These are phyloP conservation scores for Trichoderma sp. DNA, from an alignment of 2,329 filamentous ascomycete genomes.

Conservation along the genomic window DNA sequence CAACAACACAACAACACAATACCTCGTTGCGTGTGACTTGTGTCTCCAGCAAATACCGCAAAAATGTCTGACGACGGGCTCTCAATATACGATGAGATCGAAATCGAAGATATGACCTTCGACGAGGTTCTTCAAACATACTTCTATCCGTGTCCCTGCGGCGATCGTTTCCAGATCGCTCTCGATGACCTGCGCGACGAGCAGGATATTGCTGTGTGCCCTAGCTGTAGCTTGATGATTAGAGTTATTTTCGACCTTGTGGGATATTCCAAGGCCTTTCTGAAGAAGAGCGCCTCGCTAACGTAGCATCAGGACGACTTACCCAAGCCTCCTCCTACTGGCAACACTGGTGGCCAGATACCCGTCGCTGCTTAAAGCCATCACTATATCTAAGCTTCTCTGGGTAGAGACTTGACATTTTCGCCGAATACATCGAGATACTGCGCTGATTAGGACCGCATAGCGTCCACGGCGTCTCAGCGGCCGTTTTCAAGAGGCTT, in stretches of 20 bases:
- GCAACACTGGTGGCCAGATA: constrained; percentile 36
- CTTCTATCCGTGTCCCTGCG: constrained; percentile 95
- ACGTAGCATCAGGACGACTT: constrained; percentile 41
- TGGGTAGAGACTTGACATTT: not conserved
- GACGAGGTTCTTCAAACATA: constrained; percentile 82
- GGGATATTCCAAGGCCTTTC: constrained; percentile 32
- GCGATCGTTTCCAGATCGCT: constrained; percentile 90
- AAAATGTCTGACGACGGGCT: constrained; percentile 63
- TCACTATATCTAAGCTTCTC: not conserved
- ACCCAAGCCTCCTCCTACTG: constrained; percentile 39
- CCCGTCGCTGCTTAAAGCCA: constrained; percentile 41
- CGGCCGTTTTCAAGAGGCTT: not conserved
- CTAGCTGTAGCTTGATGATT: constrained; percentile 96
- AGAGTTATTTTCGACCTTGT: constrained; percentile 88
- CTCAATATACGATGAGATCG: constrained; percentile 93
- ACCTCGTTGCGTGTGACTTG: not conserved
- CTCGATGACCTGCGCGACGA: constrained; percentile 83
- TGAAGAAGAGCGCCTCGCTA: constrained; percentile 3
- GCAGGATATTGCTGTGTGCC: constrained; percentile 93
- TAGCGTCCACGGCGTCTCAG: not conserved
- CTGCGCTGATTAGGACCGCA: not conserved
- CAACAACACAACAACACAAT: not conserved
- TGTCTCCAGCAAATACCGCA: not conserved
- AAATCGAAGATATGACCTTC: constrained; percentile 98
- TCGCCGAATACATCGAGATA: not conserved